Evolutionary conservation across 768 basidiomycete species (phyloP).

Genomic region (Mycena chlorophos): DNA sequence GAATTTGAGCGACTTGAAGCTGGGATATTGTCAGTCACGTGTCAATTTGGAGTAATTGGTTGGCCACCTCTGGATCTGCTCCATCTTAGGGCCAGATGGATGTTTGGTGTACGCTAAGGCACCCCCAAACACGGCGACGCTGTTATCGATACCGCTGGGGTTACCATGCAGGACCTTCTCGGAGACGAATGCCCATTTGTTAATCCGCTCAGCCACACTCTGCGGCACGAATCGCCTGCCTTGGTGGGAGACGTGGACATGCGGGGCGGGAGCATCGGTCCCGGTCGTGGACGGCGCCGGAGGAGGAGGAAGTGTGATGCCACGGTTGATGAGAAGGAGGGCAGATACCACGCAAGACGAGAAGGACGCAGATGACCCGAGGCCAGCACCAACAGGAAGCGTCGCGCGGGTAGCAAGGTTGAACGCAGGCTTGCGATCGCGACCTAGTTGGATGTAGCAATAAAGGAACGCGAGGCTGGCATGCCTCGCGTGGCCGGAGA

Average conservation of each 20-base stretch:
- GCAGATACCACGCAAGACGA: conserved; percentile 84
- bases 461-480: conserved; percentile 81
- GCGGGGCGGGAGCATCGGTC: conserved; percentile 26
- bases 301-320: conserved; percentile 58
- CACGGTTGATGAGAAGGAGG: conserved; percentile 72
- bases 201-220: conserved; percentile 73
- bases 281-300: conserved; percentile 48
- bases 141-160: conserved; percentile 97
- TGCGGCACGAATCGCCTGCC: conserved; percentile 66
- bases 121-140: conserved; percentile 89
- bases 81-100: conserved; percentile 80
- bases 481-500: conserved; percentile 38
- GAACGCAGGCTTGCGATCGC: conserved; percentile 64
- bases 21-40: conserved; percentile 31
- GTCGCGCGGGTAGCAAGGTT: conserved; percentile 84
- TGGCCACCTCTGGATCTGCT: conserved; percentile 75
- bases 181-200: conserved; percentile 89
- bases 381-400: conserved; percentile 91
- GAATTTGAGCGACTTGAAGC: conserved; percentile 90
- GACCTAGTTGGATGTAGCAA: conserved; percentile 81
- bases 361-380: conserved; percentile 96
- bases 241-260: conserved; percentile 63
- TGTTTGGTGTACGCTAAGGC: conserved; percentile 87
- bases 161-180: conserved; percentile 98
- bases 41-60: conserved; percentile 14